Evolutionary conservation across 2,329 filamentous ascomycete genomes (phyloP).

Genomic region (Pseudogymnoascus sp.): DNA sequence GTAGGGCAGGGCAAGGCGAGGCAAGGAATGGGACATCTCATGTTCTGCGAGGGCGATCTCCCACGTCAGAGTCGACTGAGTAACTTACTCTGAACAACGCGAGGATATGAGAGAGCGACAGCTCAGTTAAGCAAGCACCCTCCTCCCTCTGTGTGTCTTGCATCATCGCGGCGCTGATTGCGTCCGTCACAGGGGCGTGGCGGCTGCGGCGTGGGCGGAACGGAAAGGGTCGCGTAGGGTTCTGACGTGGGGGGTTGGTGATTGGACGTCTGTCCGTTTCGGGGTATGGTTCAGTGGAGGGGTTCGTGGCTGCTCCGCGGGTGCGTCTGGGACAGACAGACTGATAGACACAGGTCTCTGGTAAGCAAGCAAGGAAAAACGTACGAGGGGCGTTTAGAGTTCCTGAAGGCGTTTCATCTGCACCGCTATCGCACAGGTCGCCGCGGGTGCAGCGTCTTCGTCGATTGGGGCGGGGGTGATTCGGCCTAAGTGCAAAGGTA

Average conservation of each 20-base stretch:
- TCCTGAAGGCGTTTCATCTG: not conserved
- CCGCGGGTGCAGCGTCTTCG: not conserved
- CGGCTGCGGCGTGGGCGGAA: slow-evolving; percentile 4
- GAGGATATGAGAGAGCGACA: not conserved
- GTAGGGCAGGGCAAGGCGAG: not conserved
- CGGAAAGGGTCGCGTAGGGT: not conserved
- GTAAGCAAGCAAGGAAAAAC: not conserved
- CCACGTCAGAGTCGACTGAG: not conserved
- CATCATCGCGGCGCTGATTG: not conserved
- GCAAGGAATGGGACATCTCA: not conserved
- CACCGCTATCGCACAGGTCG: not conserved
- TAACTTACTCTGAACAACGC: not conserved
- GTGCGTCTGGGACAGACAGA: not conserved
- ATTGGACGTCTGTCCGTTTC: not conserved
- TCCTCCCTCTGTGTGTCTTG: not conserved
- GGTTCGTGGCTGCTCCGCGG: not conserved
- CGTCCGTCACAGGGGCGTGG: not conserved
- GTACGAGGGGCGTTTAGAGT: not conserved
- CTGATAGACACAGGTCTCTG: not conserved
- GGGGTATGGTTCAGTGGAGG: slow-evolving; percentile 1
- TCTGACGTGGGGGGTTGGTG: not conserved
- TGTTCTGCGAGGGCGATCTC: not conserved
- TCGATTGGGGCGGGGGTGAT: not conserved
- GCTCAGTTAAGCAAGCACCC: not conserved
- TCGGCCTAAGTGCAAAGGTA: not conserved